Evolutionary conservation across 2,329 filamentous ascomycete species (phyloP).

Genomic region (Onygena corvina): DNA sequence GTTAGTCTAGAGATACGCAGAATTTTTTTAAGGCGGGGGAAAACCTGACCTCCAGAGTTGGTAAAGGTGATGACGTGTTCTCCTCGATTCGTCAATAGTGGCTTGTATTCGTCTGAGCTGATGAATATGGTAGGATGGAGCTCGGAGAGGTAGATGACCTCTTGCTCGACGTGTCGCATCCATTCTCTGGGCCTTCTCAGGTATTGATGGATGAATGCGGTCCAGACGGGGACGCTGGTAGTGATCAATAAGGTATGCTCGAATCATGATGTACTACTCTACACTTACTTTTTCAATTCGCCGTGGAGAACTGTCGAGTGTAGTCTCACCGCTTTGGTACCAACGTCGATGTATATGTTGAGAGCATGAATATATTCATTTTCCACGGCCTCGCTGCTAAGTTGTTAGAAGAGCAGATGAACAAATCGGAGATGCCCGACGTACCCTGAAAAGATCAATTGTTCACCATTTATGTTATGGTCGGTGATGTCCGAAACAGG

Average conservation of each 20-base stretch:
- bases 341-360: slow-evolving; percentile 42
- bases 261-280: neutral
- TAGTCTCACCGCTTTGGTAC: slow-evolving; percentile 42
- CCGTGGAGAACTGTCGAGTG: slow-evolving; percentile 46
- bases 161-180: slow-evolving; percentile 34
- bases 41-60: slow-evolving; percentile 20
- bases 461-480: slow-evolving; percentile 39
- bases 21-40: neutral
- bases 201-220: slow-evolving; percentile 43
- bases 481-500: slow-evolving; percentile 35
- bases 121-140: slow-evolving; percentile 43
- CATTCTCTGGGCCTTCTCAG: slow-evolving; percentile 36
- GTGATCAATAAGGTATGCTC: neutral
- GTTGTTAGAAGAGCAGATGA: neutral
- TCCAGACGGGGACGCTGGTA: slow-evolving; percentile 47
- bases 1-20: neutral
- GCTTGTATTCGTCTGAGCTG: slow-evolving; percentile 37
- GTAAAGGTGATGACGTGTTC: slow-evolving; percentile 33
- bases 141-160: slow-evolving; percentile 39
- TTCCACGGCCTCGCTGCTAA: slow-evolving; percentile 40
- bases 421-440: slow-evolving; percentile 12
- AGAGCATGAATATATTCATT: slow-evolving; percentile 42
- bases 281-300: slow-evolving; percentile 36
- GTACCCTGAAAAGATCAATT: slow-evolving; percentile 41
- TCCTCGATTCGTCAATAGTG: slow-evolving; percentile 26